phyloP scores from a whole-genome alignment of 345 rosid genomes.

The Eutrema yunnanense region DNA sequence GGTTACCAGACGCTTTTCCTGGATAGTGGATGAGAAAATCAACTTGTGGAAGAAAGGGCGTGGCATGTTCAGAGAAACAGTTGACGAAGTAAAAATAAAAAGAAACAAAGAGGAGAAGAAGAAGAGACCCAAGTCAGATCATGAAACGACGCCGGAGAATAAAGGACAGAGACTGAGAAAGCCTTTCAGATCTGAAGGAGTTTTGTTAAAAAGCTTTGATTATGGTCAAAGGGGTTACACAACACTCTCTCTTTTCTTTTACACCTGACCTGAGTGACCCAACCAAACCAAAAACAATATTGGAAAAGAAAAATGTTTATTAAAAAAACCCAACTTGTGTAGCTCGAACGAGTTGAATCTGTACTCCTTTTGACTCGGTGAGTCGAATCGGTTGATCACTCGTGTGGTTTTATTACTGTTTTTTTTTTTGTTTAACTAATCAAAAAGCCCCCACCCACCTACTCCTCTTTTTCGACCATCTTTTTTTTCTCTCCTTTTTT shows the following conservation, averaged over 20 bases:
- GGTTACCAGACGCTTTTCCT: slow-evolving; percentile 61
- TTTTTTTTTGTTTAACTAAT: slow-evolving; percentile 8
- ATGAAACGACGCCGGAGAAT: slow-evolving; percentile 40
- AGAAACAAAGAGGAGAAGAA: neutral
- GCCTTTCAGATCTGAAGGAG: slow-evolving; percentile 31
- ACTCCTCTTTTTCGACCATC: slow-evolving; percentile 22
- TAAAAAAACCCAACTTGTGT: slow-evolving; percentile 8
- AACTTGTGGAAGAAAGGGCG: slow-evolving; percentile 77
- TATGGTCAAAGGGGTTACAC: slow-evolving; percentile 23
- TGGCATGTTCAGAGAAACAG: slow-evolving; percentile 44
- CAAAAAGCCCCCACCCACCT: slow-evolving; percentile 27
- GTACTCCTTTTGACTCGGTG: slow-evolving; percentile 10
- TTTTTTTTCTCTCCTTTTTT: neutral
- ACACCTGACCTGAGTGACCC: slow-evolving; percentile 34
- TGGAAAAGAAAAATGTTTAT: neutral
- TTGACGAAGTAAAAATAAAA: neutral
- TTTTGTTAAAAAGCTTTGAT: slow-evolving; percentile 10
- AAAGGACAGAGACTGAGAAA: slow-evolving; percentile 23
- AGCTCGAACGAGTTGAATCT: slow-evolving; percentile 25
- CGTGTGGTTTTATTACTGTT: slow-evolving; percentile 17
- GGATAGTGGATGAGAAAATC: slow-evolving; percentile 58
- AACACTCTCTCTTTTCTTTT: slow-evolving; percentile 8
- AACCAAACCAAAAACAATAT: slow-evolving; percentile 14
- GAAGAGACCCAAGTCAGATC: slow-evolving; percentile 37
- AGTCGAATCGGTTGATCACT: slow-evolving; percentile 25